Percentiles rank a stretch among this genome's conserved stretches.
Conservation (phyloP, 139 green algal genomes). For the Chlorella sorokiniana region DNA sequence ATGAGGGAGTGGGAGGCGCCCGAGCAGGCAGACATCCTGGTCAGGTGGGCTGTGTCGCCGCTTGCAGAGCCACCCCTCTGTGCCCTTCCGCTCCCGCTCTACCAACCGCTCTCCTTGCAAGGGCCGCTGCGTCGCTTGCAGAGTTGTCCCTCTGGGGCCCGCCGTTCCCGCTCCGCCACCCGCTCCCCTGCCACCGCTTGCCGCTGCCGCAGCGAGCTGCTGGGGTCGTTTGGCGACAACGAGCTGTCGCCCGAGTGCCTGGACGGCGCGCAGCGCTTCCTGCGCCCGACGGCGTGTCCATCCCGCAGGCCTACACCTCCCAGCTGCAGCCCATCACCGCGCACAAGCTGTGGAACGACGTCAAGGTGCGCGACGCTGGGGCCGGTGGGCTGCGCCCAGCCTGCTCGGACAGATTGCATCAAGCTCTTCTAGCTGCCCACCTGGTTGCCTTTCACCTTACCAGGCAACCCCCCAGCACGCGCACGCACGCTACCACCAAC, state of each 20-base stretch:
- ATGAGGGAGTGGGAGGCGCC: conserved; percentile 85
- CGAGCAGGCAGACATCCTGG: conserved; percentile 89
- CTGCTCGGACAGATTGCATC: too few relatives aligned
- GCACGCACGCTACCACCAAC: background rate
- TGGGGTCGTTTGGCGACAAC: conserved; percentile 98
- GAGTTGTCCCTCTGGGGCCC: conserved; percentile 20
- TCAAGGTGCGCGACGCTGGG: conserved; percentile 31
- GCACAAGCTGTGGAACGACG: conserved; percentile 85
- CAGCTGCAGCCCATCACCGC: conserved; percentile 80
- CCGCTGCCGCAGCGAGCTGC: conserved; percentile 71
- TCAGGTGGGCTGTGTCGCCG: conserved; percentile 31
- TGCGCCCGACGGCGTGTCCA: conserved; percentile 81
- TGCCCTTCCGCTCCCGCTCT: too few relatives aligned
- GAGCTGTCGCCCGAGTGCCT: conserved; percentile 97
- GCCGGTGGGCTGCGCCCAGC: background rate
- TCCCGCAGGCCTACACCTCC: conserved; percentile 82
- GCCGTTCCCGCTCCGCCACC: background rate
- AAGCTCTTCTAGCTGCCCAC: too few relatives aligned
- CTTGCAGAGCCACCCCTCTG: background rate
- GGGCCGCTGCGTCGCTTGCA: too few relatives aligned
- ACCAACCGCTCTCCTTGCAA: too few relatives aligned
- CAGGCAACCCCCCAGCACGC: background rate
- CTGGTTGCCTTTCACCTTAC: too few relatives aligned
- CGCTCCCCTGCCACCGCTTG: conserved; percentile 6
- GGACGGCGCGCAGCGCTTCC: conserved; percentile 89